phyloP scores from a whole-genome alignment of 2,329 filamentous ascomycete genomes.

The Scorias spongiosa region DNA sequence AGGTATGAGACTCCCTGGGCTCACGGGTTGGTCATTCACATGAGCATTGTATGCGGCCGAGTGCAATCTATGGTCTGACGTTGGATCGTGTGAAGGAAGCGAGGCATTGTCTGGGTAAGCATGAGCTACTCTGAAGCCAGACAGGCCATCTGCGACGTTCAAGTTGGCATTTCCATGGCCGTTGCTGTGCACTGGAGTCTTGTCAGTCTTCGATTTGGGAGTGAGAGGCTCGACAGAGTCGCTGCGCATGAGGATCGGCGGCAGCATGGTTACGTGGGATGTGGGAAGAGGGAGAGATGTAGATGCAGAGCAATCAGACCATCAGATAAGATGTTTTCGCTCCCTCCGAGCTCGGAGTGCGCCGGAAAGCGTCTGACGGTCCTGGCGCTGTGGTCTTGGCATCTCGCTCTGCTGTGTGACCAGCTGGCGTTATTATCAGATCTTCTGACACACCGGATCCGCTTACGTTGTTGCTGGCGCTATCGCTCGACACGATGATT shows the following conservation, averaged over 20 bases:
- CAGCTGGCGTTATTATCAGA: too few species aligned
- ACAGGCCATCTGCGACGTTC: too few species aligned
- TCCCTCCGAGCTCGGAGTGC: not conserved
- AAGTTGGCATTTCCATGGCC: too few species aligned
- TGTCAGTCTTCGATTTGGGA: too few species aligned
- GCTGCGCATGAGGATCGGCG: not conserved
- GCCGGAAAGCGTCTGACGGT: not conserved
- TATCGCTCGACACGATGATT: too few species aligned
- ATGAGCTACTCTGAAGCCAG: too few species aligned
- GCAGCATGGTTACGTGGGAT: not conserved
- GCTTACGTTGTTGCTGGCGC: too few species aligned
- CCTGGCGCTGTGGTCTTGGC: too few species aligned
- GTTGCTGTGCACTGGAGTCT: too few species aligned
- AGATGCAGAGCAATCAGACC: not conserved
- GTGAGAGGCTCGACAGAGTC: not conserved
- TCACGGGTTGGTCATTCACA: not conserved
- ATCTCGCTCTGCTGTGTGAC: too few species aligned
- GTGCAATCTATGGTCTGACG: not conserved
- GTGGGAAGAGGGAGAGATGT: not conserved
- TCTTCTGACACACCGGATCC: too few species aligned
- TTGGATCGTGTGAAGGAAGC: not conserved
- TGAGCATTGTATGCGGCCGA: not conserved
- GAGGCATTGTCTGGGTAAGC: too few species aligned
- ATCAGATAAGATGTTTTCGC: not conserved
- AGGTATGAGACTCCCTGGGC: not conserved